Evolutionary conservation across 2,329 filamentous ascomycete genomes (phyloP), one percentile per base, ranked within the genome.

Genomic region (Colletotrichum scovillei): DNA sequence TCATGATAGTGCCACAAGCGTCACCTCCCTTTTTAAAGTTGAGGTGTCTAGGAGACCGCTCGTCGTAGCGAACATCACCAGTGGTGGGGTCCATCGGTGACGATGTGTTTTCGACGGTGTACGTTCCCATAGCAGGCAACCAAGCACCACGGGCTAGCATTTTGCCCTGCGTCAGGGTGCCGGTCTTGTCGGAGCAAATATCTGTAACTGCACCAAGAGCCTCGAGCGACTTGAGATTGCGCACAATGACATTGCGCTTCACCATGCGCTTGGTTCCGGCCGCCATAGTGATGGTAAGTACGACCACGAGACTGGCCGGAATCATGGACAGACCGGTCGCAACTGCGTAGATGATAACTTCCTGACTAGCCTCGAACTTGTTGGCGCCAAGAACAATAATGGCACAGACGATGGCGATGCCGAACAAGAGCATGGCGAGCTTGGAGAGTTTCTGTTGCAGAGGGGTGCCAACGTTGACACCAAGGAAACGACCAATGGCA

Each of bases 301-400:
- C 88, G 30, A 84, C 77, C 76, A 80, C 75, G 71, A 91, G 81
- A 42, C 85, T 85, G n/a, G 86, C 87, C 0, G 82, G 87, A 75
- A 89, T 88, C 82, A 88, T 87, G 9, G 84, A 86, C 16, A 89
- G 79, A 73, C 84, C 84, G 26, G 85, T 85, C 16, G 83, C 84
- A 28, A 86, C 84, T n/a, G 83, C 85, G 72, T 86, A 86, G 72
- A 86, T 92, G 76, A 92, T 90, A 73, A 92, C 90, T 76, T 92
- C 89, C 32, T 86, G 85, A 38, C 85, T 82, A 46, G 81, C 80
- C n/a, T 84, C 81, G 79, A 90, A 91, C 1, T 86, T 77, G 80
- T 92, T 93, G 67, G 92, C 89, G 7, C 86, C 92, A 58, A 93
- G 87, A 52, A 93, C 92, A 76, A 94, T 90, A 76, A 94, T 88